These are phyloP conservation scores for Boletus coccyginus DNA, from an alignment of 768 basidiomycete species.

Conservation along the genomic window DNA sequence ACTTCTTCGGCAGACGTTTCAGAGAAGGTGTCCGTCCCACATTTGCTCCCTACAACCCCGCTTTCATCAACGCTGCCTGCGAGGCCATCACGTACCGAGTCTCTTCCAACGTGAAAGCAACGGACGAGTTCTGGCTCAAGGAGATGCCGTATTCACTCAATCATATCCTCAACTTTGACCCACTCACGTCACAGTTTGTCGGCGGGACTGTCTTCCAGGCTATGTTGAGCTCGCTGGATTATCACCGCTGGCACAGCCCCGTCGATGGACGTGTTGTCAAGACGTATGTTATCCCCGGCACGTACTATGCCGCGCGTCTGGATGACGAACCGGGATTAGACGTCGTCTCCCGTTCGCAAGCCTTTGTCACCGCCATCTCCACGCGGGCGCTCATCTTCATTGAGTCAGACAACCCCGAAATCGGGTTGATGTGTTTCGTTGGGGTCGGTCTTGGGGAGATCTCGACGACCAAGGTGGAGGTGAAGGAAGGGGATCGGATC, in stretches of 20 bases:
- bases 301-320: slow-evolving; percentile 45
- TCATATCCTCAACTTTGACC: slow-evolving; percentile 50
- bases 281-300: slow-evolving; percentile 44
- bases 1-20: slow-evolving; percentile 52
- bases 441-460: slow-evolving; percentile 63
- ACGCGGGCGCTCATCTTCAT: slow-evolving; percentile 59
- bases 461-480: slow-evolving; percentile 53
- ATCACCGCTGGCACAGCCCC: slow-evolving; percentile 66
- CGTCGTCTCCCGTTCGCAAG: slow-evolving; percentile 18
- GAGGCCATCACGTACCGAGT: slow-evolving; percentile 51
- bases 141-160: slow-evolving; percentile 56
- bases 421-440: slow-evolving; percentile 59
- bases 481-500: slow-evolving; percentile 44
- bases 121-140: slow-evolving; percentile 60
- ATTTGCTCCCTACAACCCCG: slow-evolving; percentile 19
- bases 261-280: slow-evolving; percentile 44
- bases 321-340: slow-evolving; percentile 27
- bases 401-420: slow-evolving; percentile 48
- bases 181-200: slow-evolving; percentile 39
- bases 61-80: slow-evolving; percentile 49
- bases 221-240: slow-evolving; percentile 52
- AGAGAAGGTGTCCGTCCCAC: slow-evolving; percentile 42
- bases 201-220: slow-evolving; percentile 57
- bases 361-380: slow-evolving; percentile 48
- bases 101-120: slow-evolving; percentile 35